These are phyloP conservation scores for Tinospora cordifolia DNA, from an alignment of 164 flowering plant genomes.

Conservation along the genomic window DNA sequence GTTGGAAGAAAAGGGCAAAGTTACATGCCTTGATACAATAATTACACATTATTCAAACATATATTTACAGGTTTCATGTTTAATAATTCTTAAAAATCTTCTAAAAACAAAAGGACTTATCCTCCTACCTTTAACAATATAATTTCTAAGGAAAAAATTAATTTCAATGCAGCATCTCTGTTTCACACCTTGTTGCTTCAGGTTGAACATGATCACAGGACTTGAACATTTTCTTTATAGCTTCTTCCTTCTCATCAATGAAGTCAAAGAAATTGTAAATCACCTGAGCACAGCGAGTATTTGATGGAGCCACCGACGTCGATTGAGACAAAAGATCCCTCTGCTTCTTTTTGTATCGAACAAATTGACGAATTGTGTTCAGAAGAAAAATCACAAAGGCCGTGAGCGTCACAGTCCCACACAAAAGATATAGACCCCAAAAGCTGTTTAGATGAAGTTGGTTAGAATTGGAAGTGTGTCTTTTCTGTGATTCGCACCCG, in stretches of 20 bases:
- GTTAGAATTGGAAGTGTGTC: constrained; percentile 24
- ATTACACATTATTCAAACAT: neutral
- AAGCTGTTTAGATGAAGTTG: constrained; percentile 58
- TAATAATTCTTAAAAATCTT: neutral
- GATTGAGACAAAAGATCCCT: constrained; percentile 13
- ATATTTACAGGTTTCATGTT: constrained; percentile 9
- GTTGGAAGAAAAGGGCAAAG: neutral
- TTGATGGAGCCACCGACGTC: constrained; percentile 20
- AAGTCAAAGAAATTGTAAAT: constrained; percentile 46
- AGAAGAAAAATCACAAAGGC: constrained; percentile 44
- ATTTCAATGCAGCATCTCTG: neutral
- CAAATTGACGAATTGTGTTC: constrained; percentile 35
- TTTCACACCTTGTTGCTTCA: constrained; percentile 14
- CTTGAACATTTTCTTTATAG: constrained; percentile 42
- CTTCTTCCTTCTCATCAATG: constrained; percentile 69
- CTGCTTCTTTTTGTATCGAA: constrained; percentile 34
- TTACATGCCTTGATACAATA: neutral
- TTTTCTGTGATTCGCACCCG: constrained; percentile 30
- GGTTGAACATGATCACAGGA: constrained; percentile 23
- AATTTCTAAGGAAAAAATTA: neutral
- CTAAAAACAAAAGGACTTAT: no score
- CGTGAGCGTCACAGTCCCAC: constrained; percentile 31
- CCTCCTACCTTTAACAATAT: no score
- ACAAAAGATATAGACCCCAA: constrained; percentile 58
- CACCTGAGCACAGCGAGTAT: constrained; percentile 26